These are phyloP conservation scores for Botrytis aclada DNA, from an alignment of 2,329 filamentous ascomycete species.

Conservation along the genomic window DNA sequence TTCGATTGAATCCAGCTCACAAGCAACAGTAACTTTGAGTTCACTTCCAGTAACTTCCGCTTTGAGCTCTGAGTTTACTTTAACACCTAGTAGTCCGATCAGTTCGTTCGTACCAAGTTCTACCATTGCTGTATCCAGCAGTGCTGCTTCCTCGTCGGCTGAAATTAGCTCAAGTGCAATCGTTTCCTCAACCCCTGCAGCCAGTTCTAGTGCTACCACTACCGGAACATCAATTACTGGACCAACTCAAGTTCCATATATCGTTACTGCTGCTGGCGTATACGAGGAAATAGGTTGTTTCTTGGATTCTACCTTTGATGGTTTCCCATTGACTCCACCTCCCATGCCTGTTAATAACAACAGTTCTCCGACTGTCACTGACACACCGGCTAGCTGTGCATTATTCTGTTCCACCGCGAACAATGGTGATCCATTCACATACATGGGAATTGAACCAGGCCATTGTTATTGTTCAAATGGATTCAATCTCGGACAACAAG, in stretches of 20 bases:
- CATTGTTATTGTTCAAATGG: conserved; percentile 15
- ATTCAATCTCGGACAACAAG: not conserved
- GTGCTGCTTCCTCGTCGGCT: not conserved
- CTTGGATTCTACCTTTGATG: not conserved
- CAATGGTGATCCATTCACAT: not conserved
- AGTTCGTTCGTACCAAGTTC: not conserved
- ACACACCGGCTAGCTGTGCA: not conserved
- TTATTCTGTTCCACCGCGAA: conserved; percentile 1
- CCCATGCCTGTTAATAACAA: not conserved
- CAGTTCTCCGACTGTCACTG: not conserved
- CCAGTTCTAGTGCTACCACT: conserved; percentile 8
- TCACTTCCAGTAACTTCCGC: not conserved
- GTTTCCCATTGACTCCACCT: conserved; percentile 10
- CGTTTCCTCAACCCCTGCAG: not conserved
- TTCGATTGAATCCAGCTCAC: not conserved
- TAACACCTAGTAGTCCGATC: not conserved
- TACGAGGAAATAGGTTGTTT: conserved; percentile 4
- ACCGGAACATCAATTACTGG: not conserved
- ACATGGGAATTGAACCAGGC: conserved; percentile 1
- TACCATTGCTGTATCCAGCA: not conserved
- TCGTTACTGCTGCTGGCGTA: not conserved
- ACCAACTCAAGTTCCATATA: conserved; percentile 1
- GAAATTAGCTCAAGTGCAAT: not conserved
- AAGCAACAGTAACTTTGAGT: conserved; percentile 1
- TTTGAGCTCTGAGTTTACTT: not conserved